A percentile compares a stretch with the other conserved stretches of the same genome.
Evolutionary conservation across 768 basidiomycete species (phyloP).

Genomic region (Boletellus emodensis): DNA sequence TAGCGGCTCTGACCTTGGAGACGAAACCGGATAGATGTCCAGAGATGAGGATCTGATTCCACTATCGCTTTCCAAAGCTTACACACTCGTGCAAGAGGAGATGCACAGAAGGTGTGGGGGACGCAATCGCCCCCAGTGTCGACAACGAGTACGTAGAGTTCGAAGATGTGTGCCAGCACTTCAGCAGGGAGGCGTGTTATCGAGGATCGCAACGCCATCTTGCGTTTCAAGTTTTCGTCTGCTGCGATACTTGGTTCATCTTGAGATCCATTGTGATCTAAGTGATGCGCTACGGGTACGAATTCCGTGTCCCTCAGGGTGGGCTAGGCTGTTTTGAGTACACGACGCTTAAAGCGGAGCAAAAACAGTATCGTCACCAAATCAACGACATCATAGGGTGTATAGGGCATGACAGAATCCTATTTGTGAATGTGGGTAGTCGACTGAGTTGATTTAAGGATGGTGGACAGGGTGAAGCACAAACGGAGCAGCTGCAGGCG

Average conservation of each 20-base stretch:
- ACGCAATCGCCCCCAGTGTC: neutral
- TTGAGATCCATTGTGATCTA: neutral
- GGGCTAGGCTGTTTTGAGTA: too few species aligned
- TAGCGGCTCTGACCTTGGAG: neutral
- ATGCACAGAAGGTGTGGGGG: neutral
- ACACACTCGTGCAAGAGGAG: constrained; percentile 18
- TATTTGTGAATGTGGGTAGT: too few species aligned
- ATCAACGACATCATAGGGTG: too few species aligned
- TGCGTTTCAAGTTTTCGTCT: neutral
- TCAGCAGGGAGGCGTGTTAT: constrained; percentile 22
- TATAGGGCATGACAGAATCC: too few species aligned
- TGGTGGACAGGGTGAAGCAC: too few species aligned
- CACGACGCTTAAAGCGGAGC: too few species aligned
- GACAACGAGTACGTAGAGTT: constrained; percentile 1
- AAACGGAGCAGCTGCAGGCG: too few species aligned
- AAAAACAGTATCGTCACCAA: too few species aligned
- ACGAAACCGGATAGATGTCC: constrained; percentile 19
- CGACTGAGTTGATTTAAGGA: too few species aligned
- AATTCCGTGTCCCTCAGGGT: too few species aligned
- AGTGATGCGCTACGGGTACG: too few species aligned
- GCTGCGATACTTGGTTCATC: neutral
- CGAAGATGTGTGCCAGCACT: constrained; percentile 31
- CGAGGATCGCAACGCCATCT: neutral
- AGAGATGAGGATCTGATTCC: constrained; percentile 13
- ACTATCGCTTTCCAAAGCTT: constrained; percentile 15